Percentiles rank a stretch among this genome's conserved stretches.
Conservation (phyloP, 2,329 filamentous ascomycete genomes). For the Alternaria triticina region DNA sequence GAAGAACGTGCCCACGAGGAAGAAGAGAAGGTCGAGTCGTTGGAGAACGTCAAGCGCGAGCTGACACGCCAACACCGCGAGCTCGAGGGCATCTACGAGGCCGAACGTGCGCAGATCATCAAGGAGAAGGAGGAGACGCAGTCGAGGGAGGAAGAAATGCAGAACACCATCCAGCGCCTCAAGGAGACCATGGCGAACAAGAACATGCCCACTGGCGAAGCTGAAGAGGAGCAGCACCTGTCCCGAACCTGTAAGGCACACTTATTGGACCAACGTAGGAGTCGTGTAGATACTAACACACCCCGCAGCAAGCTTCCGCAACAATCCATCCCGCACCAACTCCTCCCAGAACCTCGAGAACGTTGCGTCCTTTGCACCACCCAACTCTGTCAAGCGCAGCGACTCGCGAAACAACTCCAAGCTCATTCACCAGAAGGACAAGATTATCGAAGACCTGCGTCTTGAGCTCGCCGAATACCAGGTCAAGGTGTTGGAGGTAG, state of each 20-base stretch:
- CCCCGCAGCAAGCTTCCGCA: conserved; percentile 48
- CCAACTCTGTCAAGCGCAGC: conserved; percentile 82
- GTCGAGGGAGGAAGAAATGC: conserved; percentile 87
- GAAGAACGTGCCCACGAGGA: conserved; percentile 89
- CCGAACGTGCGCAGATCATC: conserved; percentile 83
- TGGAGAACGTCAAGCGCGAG: conserved; percentile 87
- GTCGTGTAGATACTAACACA: conserved; percentile 25
- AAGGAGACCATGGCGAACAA: conserved; percentile 88
- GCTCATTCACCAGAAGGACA: conserved; percentile 91
- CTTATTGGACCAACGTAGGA: not conserved
- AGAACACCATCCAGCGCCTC: conserved; percentile 84
- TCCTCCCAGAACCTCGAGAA: conserved; percentile 76
- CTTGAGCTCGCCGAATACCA: conserved; percentile 93
- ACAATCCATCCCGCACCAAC: conserved; percentile 52
- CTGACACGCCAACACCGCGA: conserved; percentile 83
- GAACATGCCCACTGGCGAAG: conserved; percentile 60
- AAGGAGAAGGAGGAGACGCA: conserved; percentile 91
- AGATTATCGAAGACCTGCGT: conserved; percentile 89
- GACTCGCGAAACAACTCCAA: conserved; percentile 90
- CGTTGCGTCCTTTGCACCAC: conserved; percentile 81
- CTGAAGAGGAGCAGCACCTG: conserved; percentile 57
- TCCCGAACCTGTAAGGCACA: conserved; percentile 58
- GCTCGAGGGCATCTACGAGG: conserved; percentile 90
- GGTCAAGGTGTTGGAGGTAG: conserved; percentile 92
- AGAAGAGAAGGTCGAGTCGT: conserved; percentile 79